These are phyloP conservation scores for Senna siamea DNA, from an alignment of 306 rosid species.

Conservation along the genomic window DNA sequence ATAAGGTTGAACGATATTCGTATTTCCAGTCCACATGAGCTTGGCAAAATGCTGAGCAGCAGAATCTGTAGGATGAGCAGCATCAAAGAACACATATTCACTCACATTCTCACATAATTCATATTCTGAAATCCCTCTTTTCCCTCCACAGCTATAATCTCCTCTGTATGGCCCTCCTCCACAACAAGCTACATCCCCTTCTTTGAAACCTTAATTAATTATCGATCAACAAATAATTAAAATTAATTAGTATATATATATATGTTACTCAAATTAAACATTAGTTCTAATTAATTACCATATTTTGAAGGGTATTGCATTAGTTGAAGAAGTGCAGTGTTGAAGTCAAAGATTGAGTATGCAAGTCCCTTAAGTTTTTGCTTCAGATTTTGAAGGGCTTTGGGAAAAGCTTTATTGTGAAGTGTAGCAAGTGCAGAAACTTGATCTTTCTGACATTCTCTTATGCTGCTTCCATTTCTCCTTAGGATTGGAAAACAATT, in stretches of 20 bases:
- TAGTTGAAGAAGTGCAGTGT: conserved; percentile 11
- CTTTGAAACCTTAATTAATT: conserved; percentile 49
- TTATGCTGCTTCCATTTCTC: conserved; percentile 27
- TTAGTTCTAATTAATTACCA: conserved; percentile 17
- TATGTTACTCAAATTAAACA: too few species aligned
- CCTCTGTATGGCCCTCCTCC: conserved; percentile 66
- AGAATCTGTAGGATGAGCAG: conserved; percentile 50
- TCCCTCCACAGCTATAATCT: conserved; percentile 65
- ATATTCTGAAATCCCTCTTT: conserved; percentile 43
- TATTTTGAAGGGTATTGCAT: conserved; percentile 46
- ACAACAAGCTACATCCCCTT: conserved; percentile 58
- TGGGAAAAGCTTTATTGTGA: conserved; percentile 48
- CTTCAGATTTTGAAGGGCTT: conserved; percentile 33
- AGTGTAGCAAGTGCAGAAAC: conserved; percentile 35
- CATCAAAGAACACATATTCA: conserved; percentile 57
- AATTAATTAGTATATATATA: too few species aligned
- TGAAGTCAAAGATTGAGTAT: conserved; percentile 43
- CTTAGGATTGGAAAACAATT: conserved; percentile 42
- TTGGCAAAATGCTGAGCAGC: conserved; percentile 43
- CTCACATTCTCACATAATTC: conserved; percentile 45
- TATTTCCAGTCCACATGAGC: conserved; percentile 46
- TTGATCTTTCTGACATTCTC: conserved; percentile 42
- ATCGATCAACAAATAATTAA: too few species aligned
- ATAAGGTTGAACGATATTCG: conserved; percentile 33
- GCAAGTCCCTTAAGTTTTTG: conserved; percentile 43